phyloP scores from a whole-genome alignment of 2,329 filamentous ascomycete genomes.

The Ciborinia camelliae region DNA sequence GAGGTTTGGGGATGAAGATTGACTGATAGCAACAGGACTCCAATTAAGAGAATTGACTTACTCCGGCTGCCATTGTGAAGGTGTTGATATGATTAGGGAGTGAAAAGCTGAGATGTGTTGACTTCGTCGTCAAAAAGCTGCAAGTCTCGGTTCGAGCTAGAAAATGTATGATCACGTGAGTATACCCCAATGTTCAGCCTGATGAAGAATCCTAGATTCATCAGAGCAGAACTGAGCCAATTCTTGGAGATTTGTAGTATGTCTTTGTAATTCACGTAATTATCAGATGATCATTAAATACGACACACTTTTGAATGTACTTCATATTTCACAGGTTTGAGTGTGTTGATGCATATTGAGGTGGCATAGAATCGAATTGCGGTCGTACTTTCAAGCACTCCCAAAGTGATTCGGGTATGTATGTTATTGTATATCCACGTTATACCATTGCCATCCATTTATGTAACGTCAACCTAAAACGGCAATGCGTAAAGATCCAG shows the following conservation, averaged over 20 bases:
- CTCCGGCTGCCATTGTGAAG: conserved; percentile 63
- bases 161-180: conserved; percentile 27
- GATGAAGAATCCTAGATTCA: neutral
- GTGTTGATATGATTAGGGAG: conserved; percentile 48
- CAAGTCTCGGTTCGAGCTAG: conserved; percentile 19
- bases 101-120: conserved; percentile 44
- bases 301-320: neutral
- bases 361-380: conserved; percentile 13
- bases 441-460: conserved; percentile 11
- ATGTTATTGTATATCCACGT: conserved; percentile 16
- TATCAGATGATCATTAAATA: neutral
- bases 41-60: conserved; percentile 48
- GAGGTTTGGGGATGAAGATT: neutral
- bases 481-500: conserved; percentile 17
- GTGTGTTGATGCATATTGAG: neutral
- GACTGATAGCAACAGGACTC: neutral
- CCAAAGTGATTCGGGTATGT: conserved; percentile 2
- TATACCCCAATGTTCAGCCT: neutral
- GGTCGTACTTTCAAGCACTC: conserved; percentile 9
- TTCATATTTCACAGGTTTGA: neutral
- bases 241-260: neutral
- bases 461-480: neutral
- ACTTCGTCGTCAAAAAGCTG: conserved; percentile 30
- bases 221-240: neutral
- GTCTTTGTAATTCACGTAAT: neutral